phyloP scores from a whole-genome alignment of 1,139 yeast genomes.

The Suhomyces bolitotheri region DNA sequence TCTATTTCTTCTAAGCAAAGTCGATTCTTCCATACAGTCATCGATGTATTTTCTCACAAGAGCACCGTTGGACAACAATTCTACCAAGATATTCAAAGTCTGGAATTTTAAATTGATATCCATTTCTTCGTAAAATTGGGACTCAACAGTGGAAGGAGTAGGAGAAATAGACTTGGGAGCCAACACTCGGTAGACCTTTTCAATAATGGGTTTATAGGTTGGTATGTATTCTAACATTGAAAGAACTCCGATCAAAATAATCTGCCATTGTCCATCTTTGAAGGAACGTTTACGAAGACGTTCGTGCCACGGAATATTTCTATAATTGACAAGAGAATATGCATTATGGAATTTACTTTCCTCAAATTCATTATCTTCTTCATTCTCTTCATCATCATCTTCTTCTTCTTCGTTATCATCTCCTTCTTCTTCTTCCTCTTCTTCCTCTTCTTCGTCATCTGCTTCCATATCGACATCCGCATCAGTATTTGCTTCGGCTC shows the following conservation, averaged over 20 bases:
- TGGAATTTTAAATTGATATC: slow-evolving; percentile 52
- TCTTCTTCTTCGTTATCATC: slow-evolving; percentile 15
- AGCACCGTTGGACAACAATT: slow-evolving; percentile 57
- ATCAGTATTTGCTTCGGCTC: slow-evolving; percentile 12
- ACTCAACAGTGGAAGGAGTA: slow-evolving; percentile 49
- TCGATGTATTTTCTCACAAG: slow-evolving; percentile 68
- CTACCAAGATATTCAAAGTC: slow-evolving; percentile 56
- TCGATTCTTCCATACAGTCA: slow-evolving; percentile 62
- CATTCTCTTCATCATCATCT: slow-evolving; percentile 18
- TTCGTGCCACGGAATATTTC: slow-evolving; percentile 74
- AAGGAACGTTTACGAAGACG: slow-evolving; percentile 72
- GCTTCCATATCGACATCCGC: slow-evolving; percentile 3
- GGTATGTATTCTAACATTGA: slow-evolving; percentile 61
- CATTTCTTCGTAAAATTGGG: slow-evolving; percentile 51
- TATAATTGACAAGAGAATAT: slow-evolving; percentile 57
- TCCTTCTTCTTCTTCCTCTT: slow-evolving; percentile 10
- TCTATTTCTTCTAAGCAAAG: slow-evolving; percentile 64
- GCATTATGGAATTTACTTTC: slow-evolving; percentile 45
- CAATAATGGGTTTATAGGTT: slow-evolving; percentile 49
- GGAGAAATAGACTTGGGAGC: slow-evolving; percentile 59
- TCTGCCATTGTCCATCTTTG: slow-evolving; percentile 85
- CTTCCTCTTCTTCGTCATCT: slow-evolving; percentile 10
- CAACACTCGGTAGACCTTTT: slow-evolving; percentile 46
- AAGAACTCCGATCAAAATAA: slow-evolving; percentile 70
- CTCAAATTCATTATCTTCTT: slow-evolving; percentile 17